Evolutionary conservation across 2,329 filamentous ascomycete species (phyloP), one percentile per base, ranked within the genome.

Genomic region (Fusarium anguioides): DNA sequence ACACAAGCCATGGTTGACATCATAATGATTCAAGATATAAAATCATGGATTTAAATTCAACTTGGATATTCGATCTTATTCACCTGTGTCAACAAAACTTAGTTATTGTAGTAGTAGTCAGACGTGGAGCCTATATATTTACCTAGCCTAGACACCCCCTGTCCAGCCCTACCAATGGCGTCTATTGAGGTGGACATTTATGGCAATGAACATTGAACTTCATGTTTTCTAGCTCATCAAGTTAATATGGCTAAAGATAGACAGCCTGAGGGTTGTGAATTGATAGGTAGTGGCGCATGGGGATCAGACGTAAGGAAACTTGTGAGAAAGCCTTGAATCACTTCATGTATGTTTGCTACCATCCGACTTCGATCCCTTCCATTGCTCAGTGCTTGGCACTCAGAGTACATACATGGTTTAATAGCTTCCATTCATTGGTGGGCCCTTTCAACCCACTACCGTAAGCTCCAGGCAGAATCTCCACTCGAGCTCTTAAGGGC

Each of bases 91-190:
- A n/a, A n/a, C n/a, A n/a, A n/a, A n/a, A 29, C 27, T 12, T 29
- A 29, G 24, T 10, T 29, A 29, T 27, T 29, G n/a, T 20, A 48
- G n/a, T n/a, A n/a, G n/a, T n/a, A n/a, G n/a, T n/a, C 41, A 18
- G 33, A 21, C 47, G 23, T 49, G 15, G 24, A 39, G 47, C 10
- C 35, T 42, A 29, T 15, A 31, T 31, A 5, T 31, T 33, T 17
- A 20, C 14, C 33, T 27, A 49, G 29, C 15, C 29, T 7, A 40
- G 23, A 17, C 8, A 4, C 31, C 46, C 59, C 60, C 58, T 37
- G 33, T n/a, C 57, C 61, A 66, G 62, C 62, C 62, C 49, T 66
- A 52, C 56, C 61, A 45, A 60, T 51, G 52, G 42, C 31, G 62
- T 47, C 26, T 44, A 8, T 12, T 14, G 35, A 14, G 11, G 18